Conservation (phyloP, 1,284 basidiomycete genomes). For the Hemileia vastatrix region DNA sequence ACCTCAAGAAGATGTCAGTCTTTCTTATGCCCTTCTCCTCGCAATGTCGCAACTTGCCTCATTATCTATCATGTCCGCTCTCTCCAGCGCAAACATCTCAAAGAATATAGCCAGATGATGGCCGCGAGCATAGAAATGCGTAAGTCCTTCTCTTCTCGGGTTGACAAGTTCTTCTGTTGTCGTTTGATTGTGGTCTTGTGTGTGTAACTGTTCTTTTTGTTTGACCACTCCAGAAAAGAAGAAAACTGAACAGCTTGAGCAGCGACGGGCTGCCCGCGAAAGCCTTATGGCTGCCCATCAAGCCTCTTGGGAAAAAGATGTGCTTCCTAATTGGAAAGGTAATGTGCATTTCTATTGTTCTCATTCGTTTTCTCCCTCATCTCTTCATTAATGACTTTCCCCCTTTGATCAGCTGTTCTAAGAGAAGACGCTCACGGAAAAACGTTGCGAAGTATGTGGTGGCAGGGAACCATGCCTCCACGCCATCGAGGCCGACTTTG, state of each 20-base stretch:
- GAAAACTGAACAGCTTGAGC: not conserved
- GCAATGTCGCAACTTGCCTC: not conserved
- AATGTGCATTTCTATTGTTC: not conserved
- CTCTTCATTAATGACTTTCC: not conserved
- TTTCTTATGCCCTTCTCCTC: not conserved
- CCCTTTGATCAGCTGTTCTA: not conserved
- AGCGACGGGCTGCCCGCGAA: constrained; percentile 1
- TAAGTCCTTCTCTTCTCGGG: not conserved
- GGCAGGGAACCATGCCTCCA: constrained; percentile 23
- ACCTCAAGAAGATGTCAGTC: constrained; percentile 32
- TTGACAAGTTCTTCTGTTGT: not conserved
- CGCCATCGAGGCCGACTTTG: constrained; percentile 13
- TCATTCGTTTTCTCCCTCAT: not conserved
- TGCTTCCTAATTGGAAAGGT: constrained; percentile 19
- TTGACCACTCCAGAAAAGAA: not conserved
- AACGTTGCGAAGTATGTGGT: constrained; percentile 7
- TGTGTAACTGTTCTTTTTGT: not conserved
- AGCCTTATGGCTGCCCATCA: constrained; percentile 2
- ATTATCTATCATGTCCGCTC: no score
- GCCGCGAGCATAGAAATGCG: constrained; percentile 8
- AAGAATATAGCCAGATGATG: constrained; percentile 11
- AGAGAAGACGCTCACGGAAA: constrained; percentile 8
- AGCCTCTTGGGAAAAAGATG: constrained; percentile 9
- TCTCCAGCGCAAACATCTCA: constrained; percentile 8
- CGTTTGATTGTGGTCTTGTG: not conserved